phyloP scores from a whole-genome alignment of 345 rosid genomes.

The Gossypium sturtianum region DNA sequence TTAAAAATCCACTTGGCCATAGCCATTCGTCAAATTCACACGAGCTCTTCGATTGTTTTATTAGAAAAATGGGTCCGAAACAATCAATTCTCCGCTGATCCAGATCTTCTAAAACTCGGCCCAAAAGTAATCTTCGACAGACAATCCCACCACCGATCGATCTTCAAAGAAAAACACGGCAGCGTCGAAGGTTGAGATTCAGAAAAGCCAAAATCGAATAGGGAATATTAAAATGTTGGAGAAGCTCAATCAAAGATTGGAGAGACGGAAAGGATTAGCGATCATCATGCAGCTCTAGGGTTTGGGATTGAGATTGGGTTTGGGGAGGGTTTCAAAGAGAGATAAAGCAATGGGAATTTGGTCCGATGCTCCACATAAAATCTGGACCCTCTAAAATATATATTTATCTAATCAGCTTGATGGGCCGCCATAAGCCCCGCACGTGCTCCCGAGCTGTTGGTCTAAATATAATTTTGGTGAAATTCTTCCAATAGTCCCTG shows the following conservation, averaged over 20 bases:
- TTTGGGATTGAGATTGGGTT: slow-evolving; percentile 2
- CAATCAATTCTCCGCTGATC: neutral
- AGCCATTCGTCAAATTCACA: neutral
- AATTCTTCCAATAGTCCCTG: too few species aligned
- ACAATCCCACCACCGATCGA: neutral
- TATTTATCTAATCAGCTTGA: neutral
- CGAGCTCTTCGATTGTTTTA: neutral
- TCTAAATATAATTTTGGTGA: neutral
- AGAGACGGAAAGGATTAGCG: neutral
- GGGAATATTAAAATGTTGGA: neutral
- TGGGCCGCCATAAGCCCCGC: neutral
- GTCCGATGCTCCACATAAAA: neutral
- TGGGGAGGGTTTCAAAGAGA: neutral
- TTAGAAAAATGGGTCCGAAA: neutral
- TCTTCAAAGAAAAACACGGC: slow-evolving; percentile 1
- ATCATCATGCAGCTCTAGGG: neutral
- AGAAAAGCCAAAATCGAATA: neutral
- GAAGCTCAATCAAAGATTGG: neutral
- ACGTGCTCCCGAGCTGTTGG: neutral
- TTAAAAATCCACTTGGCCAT: neutral
- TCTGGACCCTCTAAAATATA: neutral
- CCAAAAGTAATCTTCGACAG: neutral
- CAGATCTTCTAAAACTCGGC: neutral
- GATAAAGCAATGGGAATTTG: neutral
- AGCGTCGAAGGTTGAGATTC: neutral